Base-by-base conservation (phyloP, 2,329 filamentous ascomycete species). In the Neodidymelliopsis sp. region DNA sequence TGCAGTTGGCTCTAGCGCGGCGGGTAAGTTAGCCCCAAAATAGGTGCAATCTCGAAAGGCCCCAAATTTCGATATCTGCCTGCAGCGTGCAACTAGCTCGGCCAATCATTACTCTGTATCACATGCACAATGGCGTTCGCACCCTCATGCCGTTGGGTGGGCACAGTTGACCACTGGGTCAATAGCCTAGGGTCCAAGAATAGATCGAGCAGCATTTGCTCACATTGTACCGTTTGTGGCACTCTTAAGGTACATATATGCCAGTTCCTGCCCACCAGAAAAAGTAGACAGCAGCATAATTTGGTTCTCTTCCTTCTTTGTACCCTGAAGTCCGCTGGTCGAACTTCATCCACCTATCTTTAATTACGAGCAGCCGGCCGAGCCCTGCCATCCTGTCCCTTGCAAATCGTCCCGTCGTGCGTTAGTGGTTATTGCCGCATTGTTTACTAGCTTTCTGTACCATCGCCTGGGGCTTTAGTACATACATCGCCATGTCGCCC, bases 401-500 rank as follows among this genome's bases (percentile, higher is more conserved):
- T 73, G 63, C 69, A 67, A 69, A 71, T 69, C 66, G 63, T 71
- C 65, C 71, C 68, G 68, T 67, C 53, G 67, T 63, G 69, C 67
- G 57, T 71, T 72, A 73, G 69, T 72, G 67, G 59, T 66, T 68
- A 65, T 72, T 71, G 65, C 68, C 68, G 66, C 68, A 69, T 71
- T 70, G 69, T 71, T 71, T 69, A 69, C 67, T 70, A 66, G 64
- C 63, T 61, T 67, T 67, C 62, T 69, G 69, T 70, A 70, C 67
- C 66, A 70, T 61, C 57, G 59, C 63, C 66, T 69, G 66, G 72
- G 71, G 72, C 73, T 73, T 70, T 49, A 65, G 62, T 71, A 71
- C 69, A 66, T 70, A 62, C 66, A 63, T 63, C 74, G 74, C 74
- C 71, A 79, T 79, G 77, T 79, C 77, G 72, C 76, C 76, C 71